Evolutionary conservation across 192 early-diverging fungal genomes (phyloP), one percentile per base, ranked within the genome.

Genomic region (Martensiomyces pterosporus): DNA sequence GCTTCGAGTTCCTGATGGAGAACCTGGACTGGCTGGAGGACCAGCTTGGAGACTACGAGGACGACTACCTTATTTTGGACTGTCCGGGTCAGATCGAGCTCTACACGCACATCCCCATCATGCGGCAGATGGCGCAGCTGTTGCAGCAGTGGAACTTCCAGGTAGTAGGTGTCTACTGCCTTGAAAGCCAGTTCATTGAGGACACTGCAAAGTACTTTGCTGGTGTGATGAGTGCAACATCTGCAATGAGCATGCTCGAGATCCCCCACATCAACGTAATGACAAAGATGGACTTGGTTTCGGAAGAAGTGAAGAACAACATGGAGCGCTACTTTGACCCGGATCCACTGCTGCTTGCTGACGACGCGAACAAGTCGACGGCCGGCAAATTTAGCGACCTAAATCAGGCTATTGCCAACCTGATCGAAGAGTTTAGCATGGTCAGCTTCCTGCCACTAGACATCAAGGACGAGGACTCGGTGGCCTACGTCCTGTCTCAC

Each of bases 201-300:
- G 97, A 98, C 64, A 86, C 91, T 43, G 73, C 86, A 41, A 99
- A 99, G 71, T 99, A 91, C 67, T 97, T 99, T 79, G 80, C 92
- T 14, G 96, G 96, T 8, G 91, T 95, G 9, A 75, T 99, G 78
- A 93, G 87, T 64, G 94, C 94, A 0, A 95, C 90, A 71, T 86
- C 85, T 39, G 91, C 92, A 18, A 97, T 97, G 93, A 81, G 96
- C 49, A 89, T 94, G 73, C 64, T 97, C 27, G 94, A 97, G 48
- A 91, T 97, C n/a, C 93, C 96, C 16, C 93, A 97, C 71, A 85
- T 99, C 67, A 99, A 99, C 53, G 92, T 99, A 15, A 78, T 99
- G 80, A 92, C 85, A 43, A 99, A 99, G 71, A 92, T 96, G 89
- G 96, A 99, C 74, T 65, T 99, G 39, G 62, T 97, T 9, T 72